phyloP scores from a whole-genome alignment of 2,329 filamentous ascomycete species.

The Alternaria ventricosa region DNA sequence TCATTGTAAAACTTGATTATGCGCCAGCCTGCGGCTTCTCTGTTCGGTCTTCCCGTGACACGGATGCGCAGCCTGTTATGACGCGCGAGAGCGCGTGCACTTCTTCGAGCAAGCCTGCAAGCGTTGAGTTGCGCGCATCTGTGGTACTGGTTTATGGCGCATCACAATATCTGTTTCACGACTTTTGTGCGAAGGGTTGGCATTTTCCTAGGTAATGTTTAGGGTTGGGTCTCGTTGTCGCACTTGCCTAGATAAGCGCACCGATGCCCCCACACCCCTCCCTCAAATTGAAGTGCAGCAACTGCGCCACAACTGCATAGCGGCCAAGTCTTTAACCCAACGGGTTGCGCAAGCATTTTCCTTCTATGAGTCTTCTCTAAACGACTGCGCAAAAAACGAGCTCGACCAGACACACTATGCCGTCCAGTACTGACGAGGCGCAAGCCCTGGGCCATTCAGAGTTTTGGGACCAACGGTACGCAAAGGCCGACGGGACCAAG shows the following conservation, averaged over 20 bases:
- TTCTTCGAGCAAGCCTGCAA: no score
- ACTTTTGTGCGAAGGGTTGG: neutral
- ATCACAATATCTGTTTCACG: neutral
- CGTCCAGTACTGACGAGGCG: slow-evolving; percentile 12
- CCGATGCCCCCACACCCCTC: neutral
- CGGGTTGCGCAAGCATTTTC: neutral
- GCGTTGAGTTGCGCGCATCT: neutral
- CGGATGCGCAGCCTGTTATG: no score
- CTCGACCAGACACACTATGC: neutral
- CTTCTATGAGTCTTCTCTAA: neutral
- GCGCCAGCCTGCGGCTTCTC: no score
- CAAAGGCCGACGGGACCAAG: slow-evolving; percentile 37
- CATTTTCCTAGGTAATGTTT: no score
- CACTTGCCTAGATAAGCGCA: no score
- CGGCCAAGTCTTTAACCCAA: neutral
- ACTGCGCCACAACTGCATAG: neutral
- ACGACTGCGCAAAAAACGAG: neutral
- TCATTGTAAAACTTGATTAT: no score
- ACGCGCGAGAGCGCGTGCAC: no score
- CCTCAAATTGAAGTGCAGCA: neutral
- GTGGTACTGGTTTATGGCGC: neutral
- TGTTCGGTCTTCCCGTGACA: no score
- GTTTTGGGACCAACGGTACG: slow-evolving; percentile 62
- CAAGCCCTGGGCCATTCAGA: slow-evolving; percentile 12
- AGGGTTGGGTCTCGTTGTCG: no score